A percentile compares a stretch with the other conserved stretches of the same genome.
phyloP scores from a whole-genome alignment of 2,329 filamentous ascomycete genomes.

The Pestalotiopsis sp. region DNA sequence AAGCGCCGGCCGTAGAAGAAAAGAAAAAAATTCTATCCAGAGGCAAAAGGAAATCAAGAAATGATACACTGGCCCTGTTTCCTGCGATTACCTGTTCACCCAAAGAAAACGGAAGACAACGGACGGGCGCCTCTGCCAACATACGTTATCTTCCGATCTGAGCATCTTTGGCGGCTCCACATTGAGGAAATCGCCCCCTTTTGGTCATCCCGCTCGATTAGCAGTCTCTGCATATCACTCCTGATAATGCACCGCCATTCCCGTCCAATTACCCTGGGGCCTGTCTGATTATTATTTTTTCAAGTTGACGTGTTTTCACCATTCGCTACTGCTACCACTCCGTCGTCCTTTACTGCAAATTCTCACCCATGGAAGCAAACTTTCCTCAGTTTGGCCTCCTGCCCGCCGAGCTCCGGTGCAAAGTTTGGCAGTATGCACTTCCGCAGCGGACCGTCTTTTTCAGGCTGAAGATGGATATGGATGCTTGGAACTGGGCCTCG shows the following conservation, averaged over 20 bases:
- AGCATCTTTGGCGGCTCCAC: background rate
- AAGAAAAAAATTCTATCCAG: background rate
- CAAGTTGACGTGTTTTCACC: background rate
- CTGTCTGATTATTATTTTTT: background rate
- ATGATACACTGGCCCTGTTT: too few species aligned
- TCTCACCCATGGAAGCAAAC: background rate
- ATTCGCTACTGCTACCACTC: background rate
- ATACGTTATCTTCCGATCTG: conserved; percentile 10
- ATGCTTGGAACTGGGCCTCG: conserved; percentile 14
- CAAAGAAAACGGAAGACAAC: background rate
- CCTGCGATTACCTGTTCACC: background rate
- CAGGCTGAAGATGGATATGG: conserved; percentile 13
- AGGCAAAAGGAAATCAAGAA: background rate
- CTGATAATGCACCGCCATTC: background rate
- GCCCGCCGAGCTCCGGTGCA: conserved; percentile 12
- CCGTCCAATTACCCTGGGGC: background rate
- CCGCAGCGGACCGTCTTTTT: conserved; percentile 12
- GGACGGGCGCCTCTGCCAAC: background rate
- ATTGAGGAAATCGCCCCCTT: background rate
- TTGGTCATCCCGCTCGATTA: background rate
- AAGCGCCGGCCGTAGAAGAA: background rate
- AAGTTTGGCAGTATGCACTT: conserved; percentile 14
- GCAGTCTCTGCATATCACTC: background rate
- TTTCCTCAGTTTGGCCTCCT: conserved; percentile 11
- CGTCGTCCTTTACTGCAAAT: background rate